phyloP scores from a whole-genome alignment of 768 basidiomycete species.

The Termitomyces titanicus region DNA sequence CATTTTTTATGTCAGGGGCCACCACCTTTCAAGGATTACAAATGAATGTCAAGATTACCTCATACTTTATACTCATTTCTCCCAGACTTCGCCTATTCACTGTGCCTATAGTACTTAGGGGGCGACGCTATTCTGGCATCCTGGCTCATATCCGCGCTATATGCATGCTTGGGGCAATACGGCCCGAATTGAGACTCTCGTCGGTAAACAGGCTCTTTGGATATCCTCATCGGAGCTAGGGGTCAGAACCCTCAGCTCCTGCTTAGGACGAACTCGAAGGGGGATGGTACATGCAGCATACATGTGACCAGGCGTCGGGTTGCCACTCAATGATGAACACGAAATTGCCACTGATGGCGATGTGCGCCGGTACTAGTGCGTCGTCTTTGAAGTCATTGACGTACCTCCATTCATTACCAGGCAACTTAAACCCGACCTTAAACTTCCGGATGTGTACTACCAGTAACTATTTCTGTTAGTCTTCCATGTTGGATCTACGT shows the following conservation, averaged over 20 bases:
- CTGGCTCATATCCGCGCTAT: background rate
- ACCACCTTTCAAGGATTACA: too few relatives aligned
- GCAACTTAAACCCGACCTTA: background rate
- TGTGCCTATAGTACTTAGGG: background rate
- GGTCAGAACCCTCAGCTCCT: background rate
- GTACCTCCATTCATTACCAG: background rate
- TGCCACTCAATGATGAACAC: background rate
- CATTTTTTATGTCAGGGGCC: background rate
- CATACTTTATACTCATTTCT: background rate
- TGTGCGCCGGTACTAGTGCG: too few relatives aligned
- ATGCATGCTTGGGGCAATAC: background rate
- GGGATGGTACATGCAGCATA: background rate
- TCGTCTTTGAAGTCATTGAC: background rate
- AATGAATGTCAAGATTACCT: background rate
- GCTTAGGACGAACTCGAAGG: background rate
- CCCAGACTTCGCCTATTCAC: background rate
- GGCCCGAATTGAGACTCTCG: background rate
- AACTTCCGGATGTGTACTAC: background rate
- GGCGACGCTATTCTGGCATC: background rate
- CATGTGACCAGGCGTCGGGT: background rate
- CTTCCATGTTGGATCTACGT: constrained; percentile 11
- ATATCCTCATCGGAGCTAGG: background rate
- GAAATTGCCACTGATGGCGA: background rate
- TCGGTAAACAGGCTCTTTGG: background rate
- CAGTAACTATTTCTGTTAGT: background rate